Conservation (phyloP, 257 asterid species). For the Schizonepeta tenuifolia region DNA sequence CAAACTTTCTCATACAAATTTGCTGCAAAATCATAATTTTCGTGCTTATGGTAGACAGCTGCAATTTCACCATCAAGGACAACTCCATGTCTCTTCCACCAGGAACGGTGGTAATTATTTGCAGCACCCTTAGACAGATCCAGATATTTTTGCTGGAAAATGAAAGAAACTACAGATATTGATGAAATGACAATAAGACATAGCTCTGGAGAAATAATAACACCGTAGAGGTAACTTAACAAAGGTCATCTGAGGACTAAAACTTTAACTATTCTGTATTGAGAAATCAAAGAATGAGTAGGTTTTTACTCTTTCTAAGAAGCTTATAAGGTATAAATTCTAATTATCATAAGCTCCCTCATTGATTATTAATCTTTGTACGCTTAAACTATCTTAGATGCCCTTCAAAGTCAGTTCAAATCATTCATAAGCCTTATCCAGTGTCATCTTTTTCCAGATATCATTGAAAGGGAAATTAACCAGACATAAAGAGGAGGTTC, state of each 20-base stretch:
- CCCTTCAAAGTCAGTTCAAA: slow-evolving; percentile 24
- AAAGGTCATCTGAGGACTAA: slow-evolving; percentile 1
- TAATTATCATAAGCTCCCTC: slow-evolving; percentile 4
- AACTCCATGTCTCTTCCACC: slow-evolving; percentile 99
- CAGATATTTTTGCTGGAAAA: slow-evolving; percentile 78
- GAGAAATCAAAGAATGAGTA: slow-evolving; percentile 16
- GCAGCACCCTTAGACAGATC: slow-evolving; percentile 98
- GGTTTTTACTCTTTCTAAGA: not conserved
- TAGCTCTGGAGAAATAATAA: slow-evolving; percentile 11
- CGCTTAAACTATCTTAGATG: slow-evolving; percentile 2
- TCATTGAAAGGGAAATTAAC: slow-evolving; percentile 2
- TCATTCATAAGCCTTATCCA: slow-evolving; percentile 1
- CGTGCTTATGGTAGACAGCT: slow-evolving; percentile 80
- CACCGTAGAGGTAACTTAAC: slow-evolving; percentile 27
- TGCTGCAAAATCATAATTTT: slow-evolving; percentile 84
- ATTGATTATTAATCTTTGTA: slow-evolving; percentile 10
- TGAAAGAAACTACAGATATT: slow-evolving; percentile 28
- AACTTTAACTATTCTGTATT: slow-evolving; percentile 15
- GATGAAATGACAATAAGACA: slow-evolving; percentile 11
- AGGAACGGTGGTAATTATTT: slow-evolving; percentile 85
- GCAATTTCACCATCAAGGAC: slow-evolving; percentile 99
- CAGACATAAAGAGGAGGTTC: slow-evolving; percentile 25
- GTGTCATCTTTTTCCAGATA: slow-evolving; percentile 14
- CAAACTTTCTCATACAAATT: slow-evolving; percentile 96
- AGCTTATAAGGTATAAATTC: slow-evolving; percentile 16